Percentiles rank a stretch among this genome's conserved stretches.
phyloP scores from a whole-genome alignment of 192 early-diverging fungal species.

The Entrophospora sp. region DNA sequence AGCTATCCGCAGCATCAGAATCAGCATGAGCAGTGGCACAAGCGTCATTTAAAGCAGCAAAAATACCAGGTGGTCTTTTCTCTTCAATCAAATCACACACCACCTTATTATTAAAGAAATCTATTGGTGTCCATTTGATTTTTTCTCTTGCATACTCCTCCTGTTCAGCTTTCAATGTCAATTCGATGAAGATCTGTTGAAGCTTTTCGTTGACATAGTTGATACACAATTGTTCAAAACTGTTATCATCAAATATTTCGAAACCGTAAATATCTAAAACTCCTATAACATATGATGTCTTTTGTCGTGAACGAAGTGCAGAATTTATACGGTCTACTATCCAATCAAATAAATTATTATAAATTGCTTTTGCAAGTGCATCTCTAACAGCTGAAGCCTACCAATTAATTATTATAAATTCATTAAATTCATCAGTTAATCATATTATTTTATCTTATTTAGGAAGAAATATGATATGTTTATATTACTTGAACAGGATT shows the following conservation, averaged over 20 bases:
- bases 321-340: constrained; percentile 89
- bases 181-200: constrained; percentile 98
- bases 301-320: constrained; percentile 61
- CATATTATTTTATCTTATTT: too few relatives aligned
- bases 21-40: constrained; percentile 97
- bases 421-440: too few relatives aligned
- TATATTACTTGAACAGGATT: constrained; percentile 64
- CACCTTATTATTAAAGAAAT: constrained; percentile 99
- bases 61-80: constrained; percentile 89
- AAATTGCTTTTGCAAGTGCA: constrained; percentile 89
- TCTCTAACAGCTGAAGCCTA: constrained; percentile 79
- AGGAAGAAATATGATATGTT: too few relatives aligned
- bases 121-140: constrained; percentile 98
- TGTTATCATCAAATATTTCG: constrained; percentile 92
- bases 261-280: constrained; percentile 99
- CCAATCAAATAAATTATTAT: constrained; percentile 96
- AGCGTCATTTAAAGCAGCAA: constrained; percentile 92
- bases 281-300: constrained; percentile 67
- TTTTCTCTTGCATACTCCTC: constrained; percentile 95
- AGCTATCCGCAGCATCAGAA: constrained; percentile 66
- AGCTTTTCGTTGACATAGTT: constrained; percentile 97
- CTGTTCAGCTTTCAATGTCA: constrained; percentile 97
- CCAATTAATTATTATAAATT: not conserved
- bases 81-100: constrained; percentile 98
- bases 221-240: constrained; percentile 98